Base-by-base conservation (phyloP, 2,329 filamentous ascomycete species). In the Tolypocladium sp. region DNA sequence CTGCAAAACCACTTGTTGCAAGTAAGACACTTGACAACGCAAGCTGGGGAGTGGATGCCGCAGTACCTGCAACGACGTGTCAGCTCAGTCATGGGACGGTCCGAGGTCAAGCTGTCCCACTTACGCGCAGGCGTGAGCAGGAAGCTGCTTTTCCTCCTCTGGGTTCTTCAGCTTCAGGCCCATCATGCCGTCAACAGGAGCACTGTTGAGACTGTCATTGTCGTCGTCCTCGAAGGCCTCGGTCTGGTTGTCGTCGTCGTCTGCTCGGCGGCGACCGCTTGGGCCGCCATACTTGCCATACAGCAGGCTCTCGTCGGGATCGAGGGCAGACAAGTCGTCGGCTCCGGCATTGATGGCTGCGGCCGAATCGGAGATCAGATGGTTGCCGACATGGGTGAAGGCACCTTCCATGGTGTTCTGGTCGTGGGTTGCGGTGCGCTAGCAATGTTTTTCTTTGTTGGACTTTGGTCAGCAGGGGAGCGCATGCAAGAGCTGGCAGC, bases 1-100 rank as follows among this genome's bases (percentile, higher is more conserved):
- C 92, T 97, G 77, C 94, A 99, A 74, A 99, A 99, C 94, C 94
- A 99, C 73, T 97, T 99, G 79, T 85, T 93, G 79, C 94, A 99
- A 61, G 88, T 84, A 62, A 99, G 82, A 71, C 94, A 99, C 77
- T 97, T 97, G 67, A 99, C 94, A 59, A 99, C 95, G 65, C 90
- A 94, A 71, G 89, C 89, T 2, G 94, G 89, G 60, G 95, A 96
- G 77, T 99, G 94, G 64, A 99, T 99, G 61, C 94, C 94, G 73
- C 94, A 99, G 75, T 97, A 97, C 44, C 91, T 94, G 71, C 55
- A 62, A 57, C 58, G 57, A 52, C 62, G 54, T 60, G 63, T 72
- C 67, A 70, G 71, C 38, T 52, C 27, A 52, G 44, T 35, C 20
- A 22, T 15, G 20, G 27, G 37, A 20, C 38, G 17, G 30, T 22